Evolutionary conservation across 345 rosid species (phyloP).

Genomic region (Eutrema japonicum): DNA sequence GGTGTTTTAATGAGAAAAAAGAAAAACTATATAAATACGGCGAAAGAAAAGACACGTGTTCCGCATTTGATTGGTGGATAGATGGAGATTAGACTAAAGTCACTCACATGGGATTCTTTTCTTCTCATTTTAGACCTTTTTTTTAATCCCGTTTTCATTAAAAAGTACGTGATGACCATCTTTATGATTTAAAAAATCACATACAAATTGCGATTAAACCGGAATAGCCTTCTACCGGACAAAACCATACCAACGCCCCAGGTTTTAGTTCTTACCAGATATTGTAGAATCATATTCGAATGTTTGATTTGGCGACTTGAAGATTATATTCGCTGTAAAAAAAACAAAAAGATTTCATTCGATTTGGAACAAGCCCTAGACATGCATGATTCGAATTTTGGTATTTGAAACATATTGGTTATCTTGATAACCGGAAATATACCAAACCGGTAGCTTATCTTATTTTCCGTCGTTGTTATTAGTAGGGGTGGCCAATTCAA

Average conservation of each 20-base stretch:
- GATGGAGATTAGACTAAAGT: constrained; percentile 12
- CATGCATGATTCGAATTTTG: neutral
- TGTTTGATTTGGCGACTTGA: neutral
- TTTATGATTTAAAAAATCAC: neutral
- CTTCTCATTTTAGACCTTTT: too few species aligned
- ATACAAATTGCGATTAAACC: neutral
- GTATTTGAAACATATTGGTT: neutral
- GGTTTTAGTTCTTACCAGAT: neutral
- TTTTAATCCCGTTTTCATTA: neutral
- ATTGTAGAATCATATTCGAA: neutral
- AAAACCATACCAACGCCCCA: neutral
- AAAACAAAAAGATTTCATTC: neutral
- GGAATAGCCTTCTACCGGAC: neutral
- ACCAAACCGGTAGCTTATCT: constrained; percentile 26
- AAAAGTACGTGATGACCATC: constrained; percentile 8
- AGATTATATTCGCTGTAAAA: too few species aligned
- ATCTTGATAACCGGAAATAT: constrained; percentile 17
- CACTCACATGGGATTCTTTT: constrained; percentile 28
- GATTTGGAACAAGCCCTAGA: neutral
- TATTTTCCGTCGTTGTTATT: constrained; percentile 9
- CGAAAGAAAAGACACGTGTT: constrained; percentile 10
- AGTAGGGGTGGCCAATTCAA: too few species aligned
- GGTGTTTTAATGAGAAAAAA: too few species aligned
- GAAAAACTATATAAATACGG: too few species aligned
- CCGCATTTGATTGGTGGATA: neutral